phyloP scores from a whole-genome alignment of 2,329 filamentous ascomycete genomes.

The Claviceps digitariae region DNA sequence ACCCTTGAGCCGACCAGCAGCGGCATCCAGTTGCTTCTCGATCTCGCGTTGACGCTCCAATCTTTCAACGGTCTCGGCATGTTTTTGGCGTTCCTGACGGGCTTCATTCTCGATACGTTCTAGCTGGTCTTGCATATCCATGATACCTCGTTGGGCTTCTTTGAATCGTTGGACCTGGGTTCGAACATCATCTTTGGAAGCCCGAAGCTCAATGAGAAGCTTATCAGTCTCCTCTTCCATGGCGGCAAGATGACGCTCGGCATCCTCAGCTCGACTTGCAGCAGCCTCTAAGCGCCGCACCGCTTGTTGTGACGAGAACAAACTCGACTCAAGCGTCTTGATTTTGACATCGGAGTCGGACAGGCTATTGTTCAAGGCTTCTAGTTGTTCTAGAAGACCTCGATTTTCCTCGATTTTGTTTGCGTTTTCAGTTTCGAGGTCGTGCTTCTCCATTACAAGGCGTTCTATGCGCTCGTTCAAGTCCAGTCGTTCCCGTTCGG shows the following conservation, averaged over 20 bases:
- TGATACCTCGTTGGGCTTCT: slow-evolving; percentile 67
- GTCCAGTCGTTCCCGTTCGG: slow-evolving; percentile 67
- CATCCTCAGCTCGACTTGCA: slow-evolving; percentile 58
- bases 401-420: slow-evolving; percentile 73
- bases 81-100: slow-evolving; percentile 64
- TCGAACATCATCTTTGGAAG: slow-evolving; percentile 60
- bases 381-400: slow-evolving; percentile 67
- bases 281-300: slow-evolving; percentile 61
- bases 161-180: slow-evolving; percentile 74
- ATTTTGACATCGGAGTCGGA: slow-evolving; percentile 69
- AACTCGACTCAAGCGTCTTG: slow-evolving; percentile 58
- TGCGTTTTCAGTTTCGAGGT: slow-evolving; percentile 65
- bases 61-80: slow-evolving; percentile 65
- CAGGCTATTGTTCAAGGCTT: slow-evolving; percentile 67
- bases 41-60: slow-evolving; percentile 76
- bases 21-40: slow-evolving; percentile 67
- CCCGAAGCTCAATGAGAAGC: slow-evolving; percentile 53
- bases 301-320: slow-evolving; percentile 66
- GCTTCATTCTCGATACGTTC: slow-evolving; percentile 80
- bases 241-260: slow-evolving; percentile 66
- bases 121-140: slow-evolving; percentile 71
- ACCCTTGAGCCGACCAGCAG: slow-evolving; percentile 68
- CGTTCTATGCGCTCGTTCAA: slow-evolving; percentile 60
- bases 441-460: slow-evolving; percentile 60
- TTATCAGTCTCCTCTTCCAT: slow-evolving; percentile 71